Percentiles rank a stretch among this genome's conserved stretches.
Evolutionary conservation across 176 grass and related monocot species (phyloP).

Genomic region (Puccinellia tenuiflora): DNA sequence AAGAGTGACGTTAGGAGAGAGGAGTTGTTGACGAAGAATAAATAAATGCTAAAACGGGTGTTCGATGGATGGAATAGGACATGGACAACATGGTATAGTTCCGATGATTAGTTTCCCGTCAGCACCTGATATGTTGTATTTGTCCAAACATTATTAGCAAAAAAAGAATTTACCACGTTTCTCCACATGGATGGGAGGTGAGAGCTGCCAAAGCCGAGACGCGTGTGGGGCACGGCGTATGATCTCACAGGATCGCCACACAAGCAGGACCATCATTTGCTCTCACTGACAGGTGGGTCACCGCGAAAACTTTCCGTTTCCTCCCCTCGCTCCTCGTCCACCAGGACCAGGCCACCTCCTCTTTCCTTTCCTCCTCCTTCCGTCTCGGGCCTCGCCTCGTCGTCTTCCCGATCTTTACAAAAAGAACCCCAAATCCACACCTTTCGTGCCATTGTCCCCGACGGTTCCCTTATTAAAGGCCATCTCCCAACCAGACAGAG

Average conservation of each 20-base stretch:
- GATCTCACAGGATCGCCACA: neutral
- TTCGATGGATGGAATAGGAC: too few relatives aligned
- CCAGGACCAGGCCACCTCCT: neutral
- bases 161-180: neutral
- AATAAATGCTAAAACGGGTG: too few relatives aligned
- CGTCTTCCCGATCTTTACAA: constrained; percentile 36
- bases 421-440: constrained; percentile 55
- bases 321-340: neutral
- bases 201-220: neutral
- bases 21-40: too few relatives aligned
- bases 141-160: neutral
- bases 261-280: neutral
- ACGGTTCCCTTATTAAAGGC: constrained; percentile 40
- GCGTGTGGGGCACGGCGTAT: neutral
- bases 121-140: too few relatives aligned
- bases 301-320: neutral
- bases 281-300: constrained; percentile 3
- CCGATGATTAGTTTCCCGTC: too few relatives aligned
- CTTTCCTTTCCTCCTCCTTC: neutral
- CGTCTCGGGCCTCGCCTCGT: neutral
- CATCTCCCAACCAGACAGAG: constrained; percentile 36
- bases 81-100: too few relatives aligned
- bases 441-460: constrained; percentile 46
- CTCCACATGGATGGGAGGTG: neutral
- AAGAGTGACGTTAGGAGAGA: too few relatives aligned